These are phyloP conservation scores for Coix lacrymajobi DNA, from an alignment of 176 grass and related monocot species.

Conservation along the genomic window DNA sequence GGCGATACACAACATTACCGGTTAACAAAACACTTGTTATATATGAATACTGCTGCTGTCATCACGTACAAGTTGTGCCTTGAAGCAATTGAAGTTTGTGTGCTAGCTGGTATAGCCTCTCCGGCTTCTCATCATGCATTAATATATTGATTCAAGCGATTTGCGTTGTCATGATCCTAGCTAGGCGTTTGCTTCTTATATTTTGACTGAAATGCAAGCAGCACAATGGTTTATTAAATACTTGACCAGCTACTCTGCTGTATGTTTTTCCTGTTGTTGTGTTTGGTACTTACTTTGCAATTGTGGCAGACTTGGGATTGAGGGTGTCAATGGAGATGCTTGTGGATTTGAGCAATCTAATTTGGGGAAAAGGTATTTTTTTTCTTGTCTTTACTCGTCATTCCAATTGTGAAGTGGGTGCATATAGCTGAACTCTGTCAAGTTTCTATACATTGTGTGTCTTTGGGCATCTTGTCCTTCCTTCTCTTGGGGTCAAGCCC, in stretches of 20 bases:
- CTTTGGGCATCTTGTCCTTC: background rate
- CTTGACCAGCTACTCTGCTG: background rate
- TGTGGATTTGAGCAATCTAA: constrained; percentile 34
- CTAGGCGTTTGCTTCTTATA: background rate
- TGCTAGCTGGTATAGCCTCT: background rate
- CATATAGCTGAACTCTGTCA: background rate
- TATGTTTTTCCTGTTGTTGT: background rate
- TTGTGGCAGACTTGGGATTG: constrained; percentile 36
- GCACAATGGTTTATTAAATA: background rate
- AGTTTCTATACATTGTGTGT: background rate
- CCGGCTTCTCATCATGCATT: background rate
- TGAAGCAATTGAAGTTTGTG: background rate
- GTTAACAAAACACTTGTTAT: background rate
- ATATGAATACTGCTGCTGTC: background rate
- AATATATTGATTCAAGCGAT: background rate
- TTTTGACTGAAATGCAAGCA: background rate
- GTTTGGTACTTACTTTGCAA: background rate
- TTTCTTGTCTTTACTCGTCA: background rate
- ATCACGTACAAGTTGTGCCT: background rate
- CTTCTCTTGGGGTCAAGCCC: background rate
- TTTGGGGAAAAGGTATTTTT: constrained; percentile 44
- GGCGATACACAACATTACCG: background rate
- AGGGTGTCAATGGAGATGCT: constrained; percentile 23
- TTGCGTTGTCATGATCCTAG: background rate
- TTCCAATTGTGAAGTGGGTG: background rate